Base-by-base conservation (phyloP, 2,329 filamentous ascomycete genomes). In the Claviceps sp. region DNA sequence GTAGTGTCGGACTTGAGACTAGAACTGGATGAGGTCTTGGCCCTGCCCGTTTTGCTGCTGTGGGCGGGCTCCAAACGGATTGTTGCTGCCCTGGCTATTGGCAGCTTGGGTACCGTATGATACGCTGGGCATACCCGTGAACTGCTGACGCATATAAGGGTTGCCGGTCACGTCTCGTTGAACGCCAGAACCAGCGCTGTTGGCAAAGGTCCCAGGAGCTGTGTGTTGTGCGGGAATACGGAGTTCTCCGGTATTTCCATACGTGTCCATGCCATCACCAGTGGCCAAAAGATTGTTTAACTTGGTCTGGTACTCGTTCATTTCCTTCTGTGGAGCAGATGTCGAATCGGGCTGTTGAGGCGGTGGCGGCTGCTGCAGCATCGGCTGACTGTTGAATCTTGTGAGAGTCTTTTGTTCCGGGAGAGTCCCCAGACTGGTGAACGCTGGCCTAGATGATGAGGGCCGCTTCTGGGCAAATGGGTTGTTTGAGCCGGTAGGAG, bases 141-240 rank as follows among this genome's bases (percentile, higher is more conserved):
- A 93, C 65, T 94, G 89, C 55, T 82, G 81, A 54, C 83, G 80
- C 60, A 95, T 72, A 72, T 97, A 98, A 0, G 93, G 93, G 64
- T 97, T 97, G 36, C 85, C 85, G 2, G 84, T 89, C 1, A 87
- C 88, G 20, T 89, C 74, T 53, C 79, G 78, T 59, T 81, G 81
- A 53, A 87, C 71, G n/a, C 88, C 87, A 40, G 85, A 76, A 48
- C 93, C 93, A 6, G 93, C 89, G 54, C 88, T 95, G 71, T 98
- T 98, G 70, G 98, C 85, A 66, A 97, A 98, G 0, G 87, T 94
- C 26, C 91, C 93, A 0, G 93, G 93, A 1, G 93, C 89, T 0
- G 93, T 98, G 67, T 98, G 93, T 65, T 98, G 93, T 2, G 93
- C 84, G 1, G 93, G 93, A 57, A 98, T 95, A 67, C 93, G 89